Percentiles rank a stretch among this genome's conserved stretches.
These are phyloP conservation scores for Coprinopsis cinerea DNA, from an alignment of 768 basidiomycete species.

Conservation along the genomic window DNA sequence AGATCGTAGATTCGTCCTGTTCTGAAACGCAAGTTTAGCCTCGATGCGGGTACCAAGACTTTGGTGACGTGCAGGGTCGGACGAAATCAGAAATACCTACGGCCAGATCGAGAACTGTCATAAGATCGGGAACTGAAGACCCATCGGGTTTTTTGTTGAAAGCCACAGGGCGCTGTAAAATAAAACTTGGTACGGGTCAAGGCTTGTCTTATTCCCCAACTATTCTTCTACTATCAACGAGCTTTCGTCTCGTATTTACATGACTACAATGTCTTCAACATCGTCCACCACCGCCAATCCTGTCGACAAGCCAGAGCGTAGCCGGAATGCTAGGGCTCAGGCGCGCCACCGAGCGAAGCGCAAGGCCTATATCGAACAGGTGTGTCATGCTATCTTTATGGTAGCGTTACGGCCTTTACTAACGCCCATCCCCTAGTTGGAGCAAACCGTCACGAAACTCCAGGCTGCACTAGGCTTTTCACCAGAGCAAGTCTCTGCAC, in stretches of 20 bases:
- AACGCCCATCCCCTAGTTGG: slow-evolving; percentile 45
- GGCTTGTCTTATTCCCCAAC: slow-evolving; percentile 47
- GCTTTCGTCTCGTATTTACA: slow-evolving; percentile 36
- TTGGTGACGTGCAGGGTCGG: slow-evolving; percentile 29
- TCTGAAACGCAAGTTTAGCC: slow-evolving; percentile 10
- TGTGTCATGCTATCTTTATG: slow-evolving; percentile 22
- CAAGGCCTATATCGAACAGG: slow-evolving; percentile 91
- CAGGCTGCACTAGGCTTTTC: slow-evolving; percentile 69
- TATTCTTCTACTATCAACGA: slow-evolving; percentile 18
- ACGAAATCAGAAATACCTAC: slow-evolving; percentile 24
- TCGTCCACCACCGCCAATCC: slow-evolving; percentile 45
- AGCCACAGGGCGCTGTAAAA: slow-evolving; percentile 31
- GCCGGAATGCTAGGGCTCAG: slow-evolving; percentile 85
- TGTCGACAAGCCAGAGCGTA: slow-evolving; percentile 70
- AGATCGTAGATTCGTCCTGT: slow-evolving; percentile 16
- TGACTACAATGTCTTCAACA: slow-evolving; percentile 56
- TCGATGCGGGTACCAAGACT: slow-evolving; percentile 13
- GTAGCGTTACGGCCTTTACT: slow-evolving; percentile 1
- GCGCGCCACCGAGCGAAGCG: slow-evolving; percentile 87
- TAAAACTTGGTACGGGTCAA: slow-evolving; percentile 30
- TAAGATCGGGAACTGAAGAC: slow-evolving; percentile 41
- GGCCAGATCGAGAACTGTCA: slow-evolving; percentile 42
- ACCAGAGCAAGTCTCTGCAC: slow-evolving; percentile 66
- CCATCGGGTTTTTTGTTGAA: slow-evolving; percentile 26
- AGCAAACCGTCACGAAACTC: slow-evolving; percentile 80